Base-by-base conservation (phyloP, 768 basidiomycete genomes). In the Thelephora ganbajun region DNA sequence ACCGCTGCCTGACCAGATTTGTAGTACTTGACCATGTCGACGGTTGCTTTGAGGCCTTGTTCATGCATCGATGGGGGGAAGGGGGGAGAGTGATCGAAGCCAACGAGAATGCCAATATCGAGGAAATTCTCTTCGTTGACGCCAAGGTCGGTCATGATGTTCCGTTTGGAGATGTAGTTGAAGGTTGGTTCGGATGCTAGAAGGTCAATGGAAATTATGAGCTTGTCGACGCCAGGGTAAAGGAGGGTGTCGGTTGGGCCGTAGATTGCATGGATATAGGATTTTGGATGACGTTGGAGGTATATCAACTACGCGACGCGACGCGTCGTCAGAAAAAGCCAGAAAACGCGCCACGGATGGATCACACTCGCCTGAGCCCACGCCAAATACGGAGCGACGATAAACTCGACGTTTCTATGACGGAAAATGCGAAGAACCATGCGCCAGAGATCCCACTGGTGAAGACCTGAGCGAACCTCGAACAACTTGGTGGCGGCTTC, bases 251-350 rank as follows among this genome's bases (percentile, higher is more conserved):
- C 96, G 2, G 83, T 85, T 14, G 94, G 80, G 5, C 87, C 92
- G 63, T 79, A 96, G 56, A 97, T 81, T 18, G 94, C 83, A 59
- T 98, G 93, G 53, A 94, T 86, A 65, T 97, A 99, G 4, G 83
- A 76, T 63, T 96, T 94, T 26, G 78, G 71, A 66, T 98, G 94
- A 46, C 88, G 81, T 63, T 91, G 83, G 34, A 99, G 79, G 69
- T 97, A 98, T 54, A 93, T 84, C 61, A 99, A 72, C 92, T 97
- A 58, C 33, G 52, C 11, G 47, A 41, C 35, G 51, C 22, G 41
- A 50, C 46, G 43, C 35, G 26, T 37, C 42, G 36, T 33, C 18
- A 51, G 33, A 23, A 34, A 46, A 37, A 43, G 19, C 23, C 35
- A 36, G 23, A 48, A 23, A 45, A 47, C 19, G n/a, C 39, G 39